Evolutionary conservation across 148 eudicot species (phyloP).

Genomic region (Rhododendron kiyosumense): DNA sequence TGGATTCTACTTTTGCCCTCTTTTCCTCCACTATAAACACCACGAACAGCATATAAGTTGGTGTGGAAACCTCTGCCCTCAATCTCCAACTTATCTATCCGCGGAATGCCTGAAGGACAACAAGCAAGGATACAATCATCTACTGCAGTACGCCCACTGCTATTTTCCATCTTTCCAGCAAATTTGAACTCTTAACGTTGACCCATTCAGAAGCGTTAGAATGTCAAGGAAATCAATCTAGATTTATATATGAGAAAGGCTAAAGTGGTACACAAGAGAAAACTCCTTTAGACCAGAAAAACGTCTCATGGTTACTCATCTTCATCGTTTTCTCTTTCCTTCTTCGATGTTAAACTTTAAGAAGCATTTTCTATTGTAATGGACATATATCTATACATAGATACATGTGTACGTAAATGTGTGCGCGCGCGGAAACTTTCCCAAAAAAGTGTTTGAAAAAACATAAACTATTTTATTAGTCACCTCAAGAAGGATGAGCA

Average conservation of each 20-base stretch:
- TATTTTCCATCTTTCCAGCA: neutral
- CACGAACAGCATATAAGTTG: slow-evolving; percentile 87
- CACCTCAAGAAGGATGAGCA: neutral
- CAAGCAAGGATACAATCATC: neutral
- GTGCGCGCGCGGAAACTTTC: neutral
- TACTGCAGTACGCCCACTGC: neutral
- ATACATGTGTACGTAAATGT: no score
- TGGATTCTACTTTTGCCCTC: slow-evolving; percentile 97
- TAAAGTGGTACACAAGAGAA: neutral
- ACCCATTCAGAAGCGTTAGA: neutral
- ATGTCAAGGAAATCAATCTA: neutral
- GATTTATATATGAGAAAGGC: neutral
- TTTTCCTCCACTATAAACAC: slow-evolving; percentile 83
- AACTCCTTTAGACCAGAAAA: neutral
- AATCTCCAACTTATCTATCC: slow-evolving; percentile 87
- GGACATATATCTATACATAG: neutral
- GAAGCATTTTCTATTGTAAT: neutral
- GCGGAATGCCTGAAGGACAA: slow-evolving; percentile 62
- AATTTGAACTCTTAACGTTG: neutral
- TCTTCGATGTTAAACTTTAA: neutral
- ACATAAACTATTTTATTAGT: neutral
- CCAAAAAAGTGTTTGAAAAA: neutral
- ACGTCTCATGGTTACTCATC: neutral
- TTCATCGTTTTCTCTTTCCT: neutral
- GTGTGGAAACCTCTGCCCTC: slow-evolving; percentile 99